Evolutionary conservation across 257 asterid species (phyloP).

Genomic region (Rhazya stricta): DNA sequence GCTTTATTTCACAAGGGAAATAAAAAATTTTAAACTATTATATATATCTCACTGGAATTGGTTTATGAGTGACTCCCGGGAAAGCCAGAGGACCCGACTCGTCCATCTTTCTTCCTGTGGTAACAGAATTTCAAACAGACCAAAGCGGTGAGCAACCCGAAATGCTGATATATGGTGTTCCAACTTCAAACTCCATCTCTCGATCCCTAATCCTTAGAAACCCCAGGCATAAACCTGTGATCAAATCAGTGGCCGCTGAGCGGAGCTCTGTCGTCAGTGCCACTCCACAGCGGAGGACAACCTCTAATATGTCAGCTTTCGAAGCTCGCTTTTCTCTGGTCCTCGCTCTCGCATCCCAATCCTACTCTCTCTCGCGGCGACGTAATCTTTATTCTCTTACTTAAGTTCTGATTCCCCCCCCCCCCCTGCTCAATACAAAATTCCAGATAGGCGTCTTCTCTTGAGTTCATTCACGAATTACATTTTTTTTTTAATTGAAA

Average conservation of each 20-base stretch:
- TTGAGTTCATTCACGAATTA: slow-evolving; percentile 2
- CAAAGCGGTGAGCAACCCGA: not conserved
- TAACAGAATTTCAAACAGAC: slow-evolving; percentile 10
- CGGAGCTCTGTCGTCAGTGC: slow-evolving; percentile 17
- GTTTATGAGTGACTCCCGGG: slow-evolving; percentile 10
- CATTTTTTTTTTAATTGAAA: not conserved
- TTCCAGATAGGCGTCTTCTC: not conserved
- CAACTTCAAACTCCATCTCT: slow-evolving; percentile 18
- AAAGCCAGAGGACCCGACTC: not conserved
- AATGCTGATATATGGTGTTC: slow-evolving; percentile 29
- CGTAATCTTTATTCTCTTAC: slow-evolving; percentile 28
- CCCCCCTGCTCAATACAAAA: not conserved
- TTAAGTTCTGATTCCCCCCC: not conserved
- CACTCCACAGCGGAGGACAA: slow-evolving; percentile 14
- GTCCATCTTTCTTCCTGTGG: not conserved
- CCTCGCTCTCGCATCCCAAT: slow-evolving; percentile 68
- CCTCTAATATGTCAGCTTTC: slow-evolving; percentile 28
- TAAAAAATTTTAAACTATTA: no score
- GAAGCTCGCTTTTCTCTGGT: slow-evolving; percentile 70
- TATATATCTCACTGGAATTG: no score
- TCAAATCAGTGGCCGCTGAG: slow-evolving; percentile 32
- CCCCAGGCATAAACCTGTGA: slow-evolving; percentile 1
- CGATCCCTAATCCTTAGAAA: slow-evolving; percentile 15
- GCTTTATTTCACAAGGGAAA: no score
- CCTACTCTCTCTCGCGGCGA: slow-evolving; percentile 61